Evolutionary conservation across 768 basidiomycete genomes (phyloP), one percentile per base, ranked within the genome.

Genomic region (Trametopsis cervina): DNA sequence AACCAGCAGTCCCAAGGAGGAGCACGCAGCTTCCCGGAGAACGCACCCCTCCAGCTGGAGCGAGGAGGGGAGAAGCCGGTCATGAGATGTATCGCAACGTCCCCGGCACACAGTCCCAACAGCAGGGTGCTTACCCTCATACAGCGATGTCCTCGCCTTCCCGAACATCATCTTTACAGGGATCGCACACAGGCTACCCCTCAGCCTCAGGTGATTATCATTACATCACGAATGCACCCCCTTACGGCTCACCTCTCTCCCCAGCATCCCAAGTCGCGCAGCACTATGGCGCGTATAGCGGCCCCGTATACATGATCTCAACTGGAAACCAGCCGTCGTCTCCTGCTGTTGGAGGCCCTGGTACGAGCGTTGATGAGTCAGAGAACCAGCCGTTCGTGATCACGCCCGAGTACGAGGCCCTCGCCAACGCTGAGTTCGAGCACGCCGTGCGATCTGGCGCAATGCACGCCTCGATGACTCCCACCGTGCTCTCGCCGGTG

Each of bases 361-460:
- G 47, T 6, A 24, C 22, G 20, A 27, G 40, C 25, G 44, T 35
- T 2, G 53, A 54, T 21, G 55, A 51, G 33, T 23, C 37, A 5
- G 61, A 56, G 36, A 55, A 63, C 53, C 56, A 57, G 54, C 59
- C 59, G 37, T 63, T 63, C 56, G 46, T 63, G 27, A 50, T 63
- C 38, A 54, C 58, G 29, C 54, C 58, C n/a, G 60, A 63, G 46
- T 59, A 57, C 50, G 59, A 60, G 50, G 60, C 60, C 18, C 42
- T 56, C 11, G 59, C 56, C 13, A 55, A 60, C 42, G 60, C 60
- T 2, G 54, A 47, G 17, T 59, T 57, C 51, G 59, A 49, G 33
- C 56, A 56, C 42, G 58, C 55, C 18, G 44, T 63, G 20, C 60
- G 58, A 24, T 59, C 59, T 5, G 59, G 59, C 20, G 58, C 53